Base-by-base conservation (phyloP, 78 protist species). In the Dictyostelium intermedium region DNA sequence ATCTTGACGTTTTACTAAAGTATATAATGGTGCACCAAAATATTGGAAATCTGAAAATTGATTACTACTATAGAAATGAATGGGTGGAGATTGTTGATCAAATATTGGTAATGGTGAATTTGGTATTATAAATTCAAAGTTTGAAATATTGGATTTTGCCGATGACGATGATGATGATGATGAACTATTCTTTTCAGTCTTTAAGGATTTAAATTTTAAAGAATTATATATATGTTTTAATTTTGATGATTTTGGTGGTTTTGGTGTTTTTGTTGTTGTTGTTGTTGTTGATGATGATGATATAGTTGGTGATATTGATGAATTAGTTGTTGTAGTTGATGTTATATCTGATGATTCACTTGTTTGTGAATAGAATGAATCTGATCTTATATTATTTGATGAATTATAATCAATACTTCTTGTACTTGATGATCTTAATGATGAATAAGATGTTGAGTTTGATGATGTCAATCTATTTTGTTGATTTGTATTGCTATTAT, bases 41-140 rank as follows among this genome's bases (percentile, higher is more conserved):
- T 89, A 89, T 47, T 41, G 69, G n/a, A 6, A 47, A 80, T 30
- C 41, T n/a, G 61, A 27, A 41, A 25, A 35, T 30, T 23, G 66
- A 18, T 20, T 16, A 9, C 34, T 5, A 30, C 11, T 25, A 41
- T 77, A 77, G 27, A 77, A 43, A 41, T 77, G 60, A 23, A 79
- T 37, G 18, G 85, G 73, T 10, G 93, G 93, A 14, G 61, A 78
- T 43, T 87, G 93, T 63, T 76, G 93, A 27, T 87, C 93, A 50
- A 56, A 87, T 32, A 32, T 23, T 18, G 60, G 85, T 9, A 79
- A 56, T 60, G 91, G 82, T 20, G 91, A 8, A 35, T 16, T 32
- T 27, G 93, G 93, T 6, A 78, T 41, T 25, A 82, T 70, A 63
- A 87, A 87, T n/a, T 87, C 93, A 34, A 80, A 89, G 5, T 18